Evolutionary conservation across 2,329 filamentous ascomycete species (phyloP).

Genomic region (Chrysoporthe austroafricana): DNA sequence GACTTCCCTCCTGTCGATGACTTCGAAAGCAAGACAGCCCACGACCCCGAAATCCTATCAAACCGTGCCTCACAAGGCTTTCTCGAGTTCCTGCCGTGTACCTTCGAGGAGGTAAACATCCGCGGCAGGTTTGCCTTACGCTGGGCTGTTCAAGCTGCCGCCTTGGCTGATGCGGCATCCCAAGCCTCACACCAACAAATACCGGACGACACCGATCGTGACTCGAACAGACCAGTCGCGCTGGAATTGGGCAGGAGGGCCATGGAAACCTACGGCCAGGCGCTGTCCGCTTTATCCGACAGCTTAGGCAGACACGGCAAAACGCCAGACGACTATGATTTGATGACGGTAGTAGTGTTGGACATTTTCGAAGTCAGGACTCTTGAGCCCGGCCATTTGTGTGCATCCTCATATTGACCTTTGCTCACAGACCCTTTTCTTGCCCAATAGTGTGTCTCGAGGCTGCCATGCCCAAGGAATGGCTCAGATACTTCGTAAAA

Average conservation of each 20-base stretch:
- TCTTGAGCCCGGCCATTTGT: neutral
- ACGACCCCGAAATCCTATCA: constrained; percentile 30
- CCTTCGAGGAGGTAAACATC: constrained; percentile 45
- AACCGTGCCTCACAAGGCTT: constrained; percentile 43
- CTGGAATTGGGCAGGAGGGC: constrained; percentile 34
- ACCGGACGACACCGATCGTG: constrained; percentile 14
- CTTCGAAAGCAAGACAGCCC: neutral
- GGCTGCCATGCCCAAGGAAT: constrained; percentile 45
- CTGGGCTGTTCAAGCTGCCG: constrained; percentile 43
- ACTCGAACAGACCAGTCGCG: too few species aligned
- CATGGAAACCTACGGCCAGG: constrained; percentile 41
- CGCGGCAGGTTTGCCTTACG: constrained; percentile 42
- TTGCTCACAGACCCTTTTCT: constrained; percentile 39
- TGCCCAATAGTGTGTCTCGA: constrained; percentile 33
- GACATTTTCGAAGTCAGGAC: constrained; percentile 42
- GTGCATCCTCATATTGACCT: neutral
- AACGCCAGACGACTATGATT: constrained; percentile 43
- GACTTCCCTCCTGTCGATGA: neutral
- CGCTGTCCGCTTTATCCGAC: constrained; percentile 39
- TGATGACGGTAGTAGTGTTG: constrained; percentile 46
- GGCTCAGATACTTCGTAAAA: constrained; percentile 44
- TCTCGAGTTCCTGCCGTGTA: constrained; percentile 42
- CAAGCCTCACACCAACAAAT: constrained; percentile 29
- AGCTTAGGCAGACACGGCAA: constrained; percentile 39
- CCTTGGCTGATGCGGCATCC: constrained; percentile 39